Evolutionary conservation across 257 asterid species (phyloP), one percentile per base, ranked within the genome.

Genomic region (Salvia rosmarinus): DNA sequence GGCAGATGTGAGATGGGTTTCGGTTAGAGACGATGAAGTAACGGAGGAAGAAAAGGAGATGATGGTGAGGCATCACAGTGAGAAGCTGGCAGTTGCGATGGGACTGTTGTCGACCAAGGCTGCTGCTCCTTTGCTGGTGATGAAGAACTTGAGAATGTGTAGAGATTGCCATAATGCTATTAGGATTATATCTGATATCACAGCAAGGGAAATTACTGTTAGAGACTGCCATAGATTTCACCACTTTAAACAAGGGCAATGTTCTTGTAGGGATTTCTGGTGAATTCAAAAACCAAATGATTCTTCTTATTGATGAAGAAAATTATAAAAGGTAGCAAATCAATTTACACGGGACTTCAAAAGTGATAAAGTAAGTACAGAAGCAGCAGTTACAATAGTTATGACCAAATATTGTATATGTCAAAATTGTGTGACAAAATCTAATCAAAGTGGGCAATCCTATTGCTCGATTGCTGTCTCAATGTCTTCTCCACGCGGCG

Each of bases 161-260:
- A 87, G 81, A 44, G 95, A 88, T 64, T 90, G 90, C 75, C 93
- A 86, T 64, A 86, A 77, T 67, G 85, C 89, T 44, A 77, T 88
- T 42, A 88, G 87, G 80, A 43, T 85, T 42, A 37, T 90, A 69
- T 83, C 96, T 69, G 78, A 58, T 46, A 65, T 88, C 35, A 75
- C 88, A 5, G 40, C 59, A 65, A 80, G 91, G 73, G 96, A 81
- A 66, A 86, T 89, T 32, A 90, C 85, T 2, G 80, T 88, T 16
- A 79, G 95, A 76, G 96, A 90, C 79, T 88, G 87, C 59, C 82
- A 86, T 46, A 88, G 93, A 72, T 88, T 90, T 79, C 96, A 90
- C 74, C 78, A 80, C 75, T 90, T 90, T 70, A 83, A 77, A 80
- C 79, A 35, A 71, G 92, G 95, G 37, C 47, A 54, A 46, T 86